Conservation (phyloP, 176 grass and related monocot genomes). For the Bothriochloa decipiens region DNA sequence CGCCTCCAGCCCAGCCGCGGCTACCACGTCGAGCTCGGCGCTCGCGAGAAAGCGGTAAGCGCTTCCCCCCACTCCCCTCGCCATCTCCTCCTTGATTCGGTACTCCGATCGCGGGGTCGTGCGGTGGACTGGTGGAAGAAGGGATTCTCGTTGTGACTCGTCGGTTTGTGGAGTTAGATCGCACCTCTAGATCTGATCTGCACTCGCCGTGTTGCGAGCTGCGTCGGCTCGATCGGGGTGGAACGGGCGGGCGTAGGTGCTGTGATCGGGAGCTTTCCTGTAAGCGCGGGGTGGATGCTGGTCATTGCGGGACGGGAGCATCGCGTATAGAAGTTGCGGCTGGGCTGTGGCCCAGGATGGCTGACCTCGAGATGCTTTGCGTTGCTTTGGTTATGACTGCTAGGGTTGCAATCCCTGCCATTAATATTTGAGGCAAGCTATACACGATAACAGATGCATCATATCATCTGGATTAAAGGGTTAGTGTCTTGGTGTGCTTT, state of each 20-base stretch:
- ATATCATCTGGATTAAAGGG: background rate
- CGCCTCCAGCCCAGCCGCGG: slow-evolving; percentile 52
- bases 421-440: background rate
- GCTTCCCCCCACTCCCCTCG: background rate
- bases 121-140: background rate
- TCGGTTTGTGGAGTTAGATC: background rate
- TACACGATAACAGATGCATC: background rate
- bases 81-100: background rate
- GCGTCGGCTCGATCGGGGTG: slow-evolving; percentile 6
- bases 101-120: background rate
- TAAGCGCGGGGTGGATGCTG: background rate
- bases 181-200: background rate
- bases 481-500: background rate
- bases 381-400: background rate
- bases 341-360: background rate
- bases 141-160: background rate
- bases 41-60: slow-evolving; percentile 78
- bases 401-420: slow-evolving; percentile 1
- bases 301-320: background rate
- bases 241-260: background rate
- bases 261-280: background rate
- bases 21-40: slow-evolving; percentile 79
- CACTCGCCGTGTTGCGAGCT: background rate
- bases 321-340: background rate
- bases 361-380: background rate